phyloP scores from a whole-genome alignment of 441 rosid genomes.

The Jatropha multifida region DNA sequence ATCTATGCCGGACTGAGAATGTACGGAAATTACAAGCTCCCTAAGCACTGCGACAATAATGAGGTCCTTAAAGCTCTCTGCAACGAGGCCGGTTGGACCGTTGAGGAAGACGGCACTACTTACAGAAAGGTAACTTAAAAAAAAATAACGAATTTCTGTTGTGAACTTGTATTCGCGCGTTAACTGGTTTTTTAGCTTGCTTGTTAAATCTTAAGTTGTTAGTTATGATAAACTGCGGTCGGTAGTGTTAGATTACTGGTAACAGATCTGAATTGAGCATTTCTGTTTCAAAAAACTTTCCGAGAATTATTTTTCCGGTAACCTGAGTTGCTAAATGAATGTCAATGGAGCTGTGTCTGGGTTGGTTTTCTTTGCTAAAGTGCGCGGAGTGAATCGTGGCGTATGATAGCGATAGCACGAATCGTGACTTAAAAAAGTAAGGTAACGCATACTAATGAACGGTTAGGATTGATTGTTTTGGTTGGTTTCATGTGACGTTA shows the following conservation, averaged over 20 bases:
- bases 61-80: slow-evolving; percentile 98
- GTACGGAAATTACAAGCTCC: slow-evolving; percentile 91
- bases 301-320: slow-evolving; percentile 2
- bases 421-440: not conserved
- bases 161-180: not conserved
- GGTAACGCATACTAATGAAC: slow-evolving; percentile 23
- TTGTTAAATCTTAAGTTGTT: not conserved
- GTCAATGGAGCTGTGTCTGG: not conserved
- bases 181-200: not conserved
- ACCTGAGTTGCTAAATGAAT: not conserved
- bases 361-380: slow-evolving; percentile 1
- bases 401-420: not conserved
- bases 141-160: not conserved
- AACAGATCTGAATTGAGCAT: slow-evolving; percentile 15
- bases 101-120: slow-evolving; percentile 97
- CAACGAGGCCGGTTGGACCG: slow-evolving; percentile 97
- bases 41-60: slow-evolving; percentile 97
- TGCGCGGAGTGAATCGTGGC: slow-evolving; percentile 22
- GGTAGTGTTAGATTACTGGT: not conserved
- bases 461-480: slow-evolving; percentile 23
- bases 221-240: slow-evolving; percentile 8
- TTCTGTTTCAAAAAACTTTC: not conserved
- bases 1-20: slow-evolving; percentile 87
- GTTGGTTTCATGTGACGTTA: not conserved
- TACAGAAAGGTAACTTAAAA: slow-evolving; percentile 67